These are phyloP conservation scores for Ashbya aceris DNA, from an alignment of 1,139 yeast genomes.

Conservation along the genomic window DNA sequence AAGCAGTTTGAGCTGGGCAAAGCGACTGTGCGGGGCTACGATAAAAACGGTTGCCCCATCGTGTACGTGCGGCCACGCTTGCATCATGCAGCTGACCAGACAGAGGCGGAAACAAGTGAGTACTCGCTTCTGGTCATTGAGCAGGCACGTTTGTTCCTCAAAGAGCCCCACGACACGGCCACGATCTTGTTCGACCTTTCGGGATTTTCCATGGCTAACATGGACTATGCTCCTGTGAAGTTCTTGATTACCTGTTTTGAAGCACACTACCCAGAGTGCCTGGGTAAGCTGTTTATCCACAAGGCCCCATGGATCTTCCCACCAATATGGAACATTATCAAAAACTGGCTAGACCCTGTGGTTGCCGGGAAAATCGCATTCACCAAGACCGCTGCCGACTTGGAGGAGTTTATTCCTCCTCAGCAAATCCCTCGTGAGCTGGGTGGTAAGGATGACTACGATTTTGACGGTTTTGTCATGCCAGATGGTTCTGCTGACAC, in stretches of 20 bases:
- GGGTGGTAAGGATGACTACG: slow-evolving; percentile 57
- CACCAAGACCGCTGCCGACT: slow-evolving; percentile 52
- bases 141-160: slow-evolving; percentile 52
- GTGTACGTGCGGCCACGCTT: slow-evolving; percentile 63
- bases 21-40: slow-evolving; percentile 57
- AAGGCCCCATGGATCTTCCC: slow-evolving; percentile 88
- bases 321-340: slow-evolving; percentile 78
- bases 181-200: slow-evolving; percentile 66
- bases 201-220: slow-evolving; percentile 67
- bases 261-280: slow-evolving; percentile 80
- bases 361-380: slow-evolving; percentile 75
- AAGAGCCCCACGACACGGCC: slow-evolving; percentile 61
- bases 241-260: slow-evolving; percentile 72
- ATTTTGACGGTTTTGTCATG: slow-evolving; percentile 24
- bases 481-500: slow-evolving; percentile 46
- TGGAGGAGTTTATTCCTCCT: slow-evolving; percentile 45
- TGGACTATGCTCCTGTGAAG: slow-evolving; percentile 77
- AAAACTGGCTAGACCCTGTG: slow-evolving; percentile 82
- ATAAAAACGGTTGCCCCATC: slow-evolving; percentile 56
- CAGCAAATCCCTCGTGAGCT: slow-evolving; percentile 49
- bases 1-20: slow-evolving; percentile 43
- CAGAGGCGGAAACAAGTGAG: slow-evolving; percentile 55
- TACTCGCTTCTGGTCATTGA: slow-evolving; percentile 64
- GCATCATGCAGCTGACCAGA: slow-evolving; percentile 65
- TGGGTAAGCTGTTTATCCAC: slow-evolving; percentile 68